Evolutionary conservation across 345 rosid genomes (phyloP), one percentile per base, ranked within the genome.

Genomic region (Fremontodendron californicum): DNA sequence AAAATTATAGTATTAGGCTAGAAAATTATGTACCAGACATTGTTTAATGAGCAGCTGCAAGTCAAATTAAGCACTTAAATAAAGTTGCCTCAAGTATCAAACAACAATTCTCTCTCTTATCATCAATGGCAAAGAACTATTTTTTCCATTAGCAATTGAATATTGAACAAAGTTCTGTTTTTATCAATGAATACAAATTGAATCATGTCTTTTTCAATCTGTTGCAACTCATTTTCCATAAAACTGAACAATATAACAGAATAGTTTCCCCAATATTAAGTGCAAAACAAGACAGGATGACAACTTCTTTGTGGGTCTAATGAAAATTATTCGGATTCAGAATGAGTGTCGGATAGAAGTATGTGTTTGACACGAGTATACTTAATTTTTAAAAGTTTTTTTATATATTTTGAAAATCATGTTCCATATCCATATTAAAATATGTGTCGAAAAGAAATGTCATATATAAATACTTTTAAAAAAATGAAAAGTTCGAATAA

Each of bases 301-400:
- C 35, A 40, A 79, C 78, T 29, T 69, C 33, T 25, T 46, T 8
- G 80, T 78, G 76, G 86, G 71, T 68, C 80, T 58, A 52, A 33
- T 75, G 35, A n/a, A 78, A n/a, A n/a, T n/a, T n/a, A n/a, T n/a
- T n/a, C n/a, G n/a, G n/a, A n/a, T n/a, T n/a, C n/a, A n/a, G n/a
- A n/a, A n/a, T n/a, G n/a, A n/a, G n/a, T n/a, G n/a, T n/a, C n/a
- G n/a, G n/a, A n/a, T n/a, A n/a, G n/a, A n/a, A n/a, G n/a, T n/a
- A n/a, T n/a, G n/a, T n/a, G n/a, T n/a, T n/a, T n/a, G n/a, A n/a
- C n/a, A n/a, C n/a, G n/a, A n/a, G n/a, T n/a, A n/a, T n/a, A n/a
- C n/a, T n/a, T n/a, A n/a, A n/a, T n/a, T n/a, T n/a, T n/a, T n/a
- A n/a, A n/a, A n/a, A n/a, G n/a, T n/a, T n/a, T n/a, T n/a, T n/a